Conservation (phyloP, 139 green algal genomes). For the Chlorella sp. region DNA sequence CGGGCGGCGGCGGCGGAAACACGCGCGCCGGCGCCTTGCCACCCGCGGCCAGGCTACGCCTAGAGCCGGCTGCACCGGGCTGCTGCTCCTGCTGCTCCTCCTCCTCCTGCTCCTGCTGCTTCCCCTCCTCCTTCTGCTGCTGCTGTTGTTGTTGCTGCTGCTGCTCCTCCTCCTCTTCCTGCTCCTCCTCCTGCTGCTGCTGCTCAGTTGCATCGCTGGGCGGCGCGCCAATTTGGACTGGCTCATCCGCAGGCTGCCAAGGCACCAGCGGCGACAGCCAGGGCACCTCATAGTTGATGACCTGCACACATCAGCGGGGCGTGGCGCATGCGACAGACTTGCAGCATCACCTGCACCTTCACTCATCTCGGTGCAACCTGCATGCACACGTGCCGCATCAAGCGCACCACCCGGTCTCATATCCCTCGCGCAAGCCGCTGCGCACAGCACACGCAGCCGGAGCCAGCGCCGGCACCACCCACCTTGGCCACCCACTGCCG, state of each 20-base stretch:
- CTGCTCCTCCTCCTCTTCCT: not conserved
- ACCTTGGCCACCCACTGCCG: not conserved
- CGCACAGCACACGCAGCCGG: too few species aligned
- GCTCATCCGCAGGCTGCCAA: not conserved
- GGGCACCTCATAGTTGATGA: not conserved
- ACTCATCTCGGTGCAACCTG: too few species aligned
- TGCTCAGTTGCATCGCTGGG: not conserved
- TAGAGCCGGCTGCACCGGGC: not conserved
- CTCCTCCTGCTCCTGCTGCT: not conserved
- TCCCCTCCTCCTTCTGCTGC: not conserved
- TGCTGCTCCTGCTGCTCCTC: not conserved
- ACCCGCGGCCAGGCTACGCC: too few species aligned
- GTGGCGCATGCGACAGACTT: too few species aligned
- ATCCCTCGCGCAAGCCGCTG: too few species aligned
- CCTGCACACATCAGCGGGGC: too few species aligned
- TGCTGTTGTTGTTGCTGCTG: not conserved
- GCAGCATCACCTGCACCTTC: too few species aligned
- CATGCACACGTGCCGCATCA: too few species aligned
- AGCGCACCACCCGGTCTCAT: too few species aligned
- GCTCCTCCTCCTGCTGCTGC: not conserved
- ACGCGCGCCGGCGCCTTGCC: too few species aligned
- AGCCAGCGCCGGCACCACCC: too few species aligned
- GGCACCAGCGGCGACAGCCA: constrained; percentile 25
- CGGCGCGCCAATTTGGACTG: not conserved
- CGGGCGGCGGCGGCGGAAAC: constrained; percentile 1